Evolutionary conservation across 2,329 filamentous ascomycete species (phyloP), one percentile per base, ranked within the genome.

Genomic region (Arthrobotrys sinensis): DNA sequence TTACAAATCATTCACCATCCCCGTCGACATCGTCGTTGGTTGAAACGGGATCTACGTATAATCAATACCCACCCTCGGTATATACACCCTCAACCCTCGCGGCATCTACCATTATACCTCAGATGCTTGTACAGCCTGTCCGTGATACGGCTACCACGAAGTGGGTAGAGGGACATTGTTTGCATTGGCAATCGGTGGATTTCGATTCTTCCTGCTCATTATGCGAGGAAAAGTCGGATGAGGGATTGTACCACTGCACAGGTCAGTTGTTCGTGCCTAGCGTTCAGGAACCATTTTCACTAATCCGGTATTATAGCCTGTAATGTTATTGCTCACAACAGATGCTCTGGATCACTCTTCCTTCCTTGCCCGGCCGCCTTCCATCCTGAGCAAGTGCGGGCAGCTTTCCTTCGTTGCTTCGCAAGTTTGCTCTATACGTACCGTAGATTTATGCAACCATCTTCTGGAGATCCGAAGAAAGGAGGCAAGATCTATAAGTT

Each of bases 21-120:
- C 87, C 90, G 79, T 93, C 92, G 12, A 94, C 92, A 1, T 92
- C 92, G 28, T 90, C 88, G 3, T 82, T 90, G 36, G 84, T 72
- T 83, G 85, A 79, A 87, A 87, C 72, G 86, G 85, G 82, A 70
- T 86, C 86, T 45, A 79, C 82, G 32, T 83, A 84, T 38, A 86
- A 85, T 55, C 89, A 90, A 7, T 96, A 96, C 83, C 92, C 93
- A 4, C 93, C 93, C 2, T 95, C 93, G 1, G 90, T 93, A 1
- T 96, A 96, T 82, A 93, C 93, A 0, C 91, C 93, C 81, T 95
- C 92, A n/a, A 96, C 93, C 0, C 85, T 96, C 53, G 93, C 93
- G 1, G 93, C 93, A 6, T 94, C 92, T 5, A 96, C 93, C 1
- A 90, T 96, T 81, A 94, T 96, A 92, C 93, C 93, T 40, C 92